Evolutionary conservation across 1,139 yeast species (phyloP).

Genomic region (Geotrichum cucujoidarum): DNA sequence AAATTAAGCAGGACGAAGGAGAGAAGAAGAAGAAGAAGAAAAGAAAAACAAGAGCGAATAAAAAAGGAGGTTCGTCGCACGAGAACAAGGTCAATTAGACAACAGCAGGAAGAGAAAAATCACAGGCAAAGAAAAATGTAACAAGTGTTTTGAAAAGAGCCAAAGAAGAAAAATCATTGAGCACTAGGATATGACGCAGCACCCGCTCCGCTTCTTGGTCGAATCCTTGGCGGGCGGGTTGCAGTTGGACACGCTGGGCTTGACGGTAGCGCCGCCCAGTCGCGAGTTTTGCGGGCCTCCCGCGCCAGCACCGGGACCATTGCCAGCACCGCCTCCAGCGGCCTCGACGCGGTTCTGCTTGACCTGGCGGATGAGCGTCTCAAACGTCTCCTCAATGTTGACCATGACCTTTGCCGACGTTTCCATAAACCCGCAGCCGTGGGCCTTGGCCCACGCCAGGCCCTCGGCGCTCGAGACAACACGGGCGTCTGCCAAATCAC

Average conservation of each 20-base stretch:
- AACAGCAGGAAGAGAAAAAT: too few species aligned
- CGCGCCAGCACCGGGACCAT: neutral
- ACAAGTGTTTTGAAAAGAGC: too few species aligned
- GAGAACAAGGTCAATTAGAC: too few species aligned
- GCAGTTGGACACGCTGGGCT: neutral
- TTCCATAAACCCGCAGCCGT: slow-evolving; percentile 76
- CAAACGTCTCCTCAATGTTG: slow-evolving; percentile 85
- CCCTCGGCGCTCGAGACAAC: slow-evolving; percentile 82
- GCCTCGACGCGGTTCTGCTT: slow-evolving; percentile 18
- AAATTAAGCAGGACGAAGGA: neutral
- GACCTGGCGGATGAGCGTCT: slow-evolving; percentile 59
- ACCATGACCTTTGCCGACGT: slow-evolving; percentile 86
- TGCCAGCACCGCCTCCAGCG: neutral
- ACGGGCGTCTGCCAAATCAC: slow-evolving; percentile 68
- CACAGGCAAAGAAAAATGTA: too few species aligned
- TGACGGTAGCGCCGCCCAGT: neutral
- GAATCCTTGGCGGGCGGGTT: slow-evolving; percentile 3
- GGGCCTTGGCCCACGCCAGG: slow-evolving; percentile 64
- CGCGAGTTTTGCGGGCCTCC: neutral
- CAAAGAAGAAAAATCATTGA: too few species aligned
- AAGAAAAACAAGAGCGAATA: neutral
- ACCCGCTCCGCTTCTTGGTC: slow-evolving; percentile 12
- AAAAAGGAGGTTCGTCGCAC: neutral
- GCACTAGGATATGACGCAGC: slow-evolving; percentile 13
- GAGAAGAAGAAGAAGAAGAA: neutral